Evolutionary conservation across 129 eudicot species (phyloP), one percentile per base, ranked within the genome.

Genomic region (Lonicera japonica): DNA sequence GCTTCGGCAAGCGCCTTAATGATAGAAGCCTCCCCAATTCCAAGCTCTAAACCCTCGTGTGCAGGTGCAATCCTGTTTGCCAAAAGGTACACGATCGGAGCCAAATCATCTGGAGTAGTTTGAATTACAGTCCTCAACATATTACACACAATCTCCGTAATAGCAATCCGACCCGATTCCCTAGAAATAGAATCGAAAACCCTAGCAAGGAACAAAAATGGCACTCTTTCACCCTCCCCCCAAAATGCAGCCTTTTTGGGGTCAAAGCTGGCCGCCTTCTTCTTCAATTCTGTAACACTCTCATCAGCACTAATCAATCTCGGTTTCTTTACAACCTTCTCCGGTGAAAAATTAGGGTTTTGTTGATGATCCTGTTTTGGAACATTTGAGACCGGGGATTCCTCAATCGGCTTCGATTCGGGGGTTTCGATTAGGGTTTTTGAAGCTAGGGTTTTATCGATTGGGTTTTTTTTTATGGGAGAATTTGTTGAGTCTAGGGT

Each of bases 1-100:
- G 98, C 95, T 77, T 92, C 96, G 0, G 98, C 96, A 55, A 92
- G 85, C 2, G 88, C 98, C 71, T 91, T 91, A 60, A 82, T 87
- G 66, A 91, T 82, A 38, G 86, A 72, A 39, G 96, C 90, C 68
- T 91, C 98, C 36, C 98, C 96, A 65, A 91, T 68, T 5, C 98
- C 96, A 39, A 91, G 94, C 86, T 91, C 95, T 70, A 87, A 21
- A n/a, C 98, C 98, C 50, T 84, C 95, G 20, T 91, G 98, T 4
- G 90, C 94, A 0, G 96, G 78, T 0, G 96, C 96, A 54, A 88
- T 84, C 78, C 72, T 75, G 69, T 87, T 91, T 0, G 88, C 95
- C 64, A 80, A 56, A 63, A 92, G 85, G 70, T 92, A 92, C 15
- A 92, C 91, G 67, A 92, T 83, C 4, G 83, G 58, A 34, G 82